These are phyloP conservation scores for Fraxinus greggii DNA, from an alignment of 305 asterid species.

Conservation along the genomic window DNA sequence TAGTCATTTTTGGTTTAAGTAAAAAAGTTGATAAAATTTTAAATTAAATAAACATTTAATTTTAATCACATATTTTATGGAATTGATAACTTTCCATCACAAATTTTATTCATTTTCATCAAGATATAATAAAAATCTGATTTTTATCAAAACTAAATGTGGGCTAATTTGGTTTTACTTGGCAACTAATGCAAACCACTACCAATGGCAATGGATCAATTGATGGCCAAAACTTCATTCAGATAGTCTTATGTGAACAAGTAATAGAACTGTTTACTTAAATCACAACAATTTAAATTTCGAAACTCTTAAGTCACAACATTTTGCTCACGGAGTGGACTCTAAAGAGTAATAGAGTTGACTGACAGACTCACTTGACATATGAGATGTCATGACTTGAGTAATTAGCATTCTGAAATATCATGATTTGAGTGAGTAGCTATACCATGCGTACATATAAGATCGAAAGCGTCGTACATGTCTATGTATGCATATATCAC, in stretches of 20 bases:
- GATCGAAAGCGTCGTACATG: background rate
- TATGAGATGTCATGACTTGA: background rate
- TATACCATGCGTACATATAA: background rate
- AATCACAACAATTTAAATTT: background rate
- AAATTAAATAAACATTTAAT: background rate
- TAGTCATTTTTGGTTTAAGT: background rate
- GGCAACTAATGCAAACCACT: background rate
- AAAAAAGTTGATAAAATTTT: background rate
- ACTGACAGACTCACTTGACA: background rate
- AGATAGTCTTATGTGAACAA: background rate
- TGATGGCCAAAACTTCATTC: background rate
- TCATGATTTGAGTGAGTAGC: background rate
- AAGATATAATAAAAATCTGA: background rate
- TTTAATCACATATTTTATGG: background rate
- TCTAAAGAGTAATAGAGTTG: background rate
- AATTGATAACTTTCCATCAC: background rate
- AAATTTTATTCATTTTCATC: background rate
- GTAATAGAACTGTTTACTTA: background rate
- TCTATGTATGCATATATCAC: no score
- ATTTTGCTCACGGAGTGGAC: background rate
- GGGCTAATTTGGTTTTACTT: background rate
- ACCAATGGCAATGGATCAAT: background rate
- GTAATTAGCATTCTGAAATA: background rate
- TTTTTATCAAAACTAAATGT: background rate
- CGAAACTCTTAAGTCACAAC: background rate